Base-by-base conservation (phyloP, 2,329 filamentous ascomycete genomes). In the Colletotrichum sp. region DNA sequence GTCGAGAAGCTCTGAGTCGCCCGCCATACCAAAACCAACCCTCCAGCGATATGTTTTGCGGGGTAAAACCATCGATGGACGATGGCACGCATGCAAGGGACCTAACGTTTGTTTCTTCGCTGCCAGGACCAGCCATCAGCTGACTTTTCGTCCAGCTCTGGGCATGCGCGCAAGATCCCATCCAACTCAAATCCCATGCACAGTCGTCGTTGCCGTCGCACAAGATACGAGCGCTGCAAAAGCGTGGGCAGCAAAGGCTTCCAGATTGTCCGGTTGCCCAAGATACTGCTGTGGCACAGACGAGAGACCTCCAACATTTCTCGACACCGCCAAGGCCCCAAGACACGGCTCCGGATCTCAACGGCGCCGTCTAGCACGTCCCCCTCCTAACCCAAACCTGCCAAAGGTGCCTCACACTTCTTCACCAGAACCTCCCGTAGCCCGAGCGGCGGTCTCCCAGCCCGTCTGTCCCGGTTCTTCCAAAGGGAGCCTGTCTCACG, bases 361-460 rank as follows among this genome's bases (percentile, higher is more conserved):
- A 74, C 72, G 72, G 72, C 72, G 72, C 64, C 62, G 12, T 72
- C 68, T 67, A 66, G 72, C 68, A 74, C 69, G 72, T 43, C 72
- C 57, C 69, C 43, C 54, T 51, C 43, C 24, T 63, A 57, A 43
- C 70, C 18, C 65, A 64, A 64, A 38, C 13, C 27, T 36, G 57
- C 57, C 29, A 61, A 61, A 31, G 29, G 57, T 31, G 57, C 57
- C 31, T 61, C 57, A 31, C 57, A 57, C 31, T 31, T 61, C 57
- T 61, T 33, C 29, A 33, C 57, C 57, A 61, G 34, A 61, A 18
- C 31, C 57, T 33, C 57, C 57, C 57, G 27, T 61, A 33, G 57
- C 57, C 57, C 29, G 27, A 31, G 27, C 54, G 18, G 57, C 29
- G 16, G 57, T 61, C 57, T 61, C 57, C 57, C 18, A 61, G 3